Evolutionary conservation across 2,329 filamentous ascomycete genomes (phyloP).

Genomic region (Fusarium bulbicola): DNA sequence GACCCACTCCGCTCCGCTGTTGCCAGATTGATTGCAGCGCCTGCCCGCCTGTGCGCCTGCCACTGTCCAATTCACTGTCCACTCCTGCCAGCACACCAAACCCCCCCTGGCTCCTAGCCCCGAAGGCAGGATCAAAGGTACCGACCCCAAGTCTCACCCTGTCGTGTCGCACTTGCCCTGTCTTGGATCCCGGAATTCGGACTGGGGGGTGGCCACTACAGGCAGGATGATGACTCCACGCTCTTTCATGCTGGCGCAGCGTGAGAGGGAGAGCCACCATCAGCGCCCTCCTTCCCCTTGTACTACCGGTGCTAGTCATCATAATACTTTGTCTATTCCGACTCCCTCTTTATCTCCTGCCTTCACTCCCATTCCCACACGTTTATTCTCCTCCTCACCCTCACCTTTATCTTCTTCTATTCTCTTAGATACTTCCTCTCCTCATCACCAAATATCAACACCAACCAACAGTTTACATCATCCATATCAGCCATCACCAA

Average conservation of each 20-base stretch:
- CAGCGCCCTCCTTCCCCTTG: constrained; percentile 32
- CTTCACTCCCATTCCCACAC: constrained; percentile 25
- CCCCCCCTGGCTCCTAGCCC: constrained; percentile 3
- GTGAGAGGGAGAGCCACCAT: constrained; percentile 30
- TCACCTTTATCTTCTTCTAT: constrained; percentile 13
- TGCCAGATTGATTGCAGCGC: constrained; percentile 33
- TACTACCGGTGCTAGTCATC: constrained; percentile 31
- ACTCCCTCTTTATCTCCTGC: constrained; percentile 34
- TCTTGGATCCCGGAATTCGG: constrained; percentile 29
- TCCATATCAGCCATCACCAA: constrained; percentile 7
- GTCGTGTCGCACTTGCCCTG: constrained; percentile 30
- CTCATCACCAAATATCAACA: constrained; percentile 4
- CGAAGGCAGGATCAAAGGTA: constrained; percentile 23
- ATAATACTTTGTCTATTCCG: constrained; percentile 35
- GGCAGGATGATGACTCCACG: constrained; percentile 42
- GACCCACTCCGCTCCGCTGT: constrained; percentile 34
- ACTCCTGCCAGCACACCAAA: constrained; percentile 32
- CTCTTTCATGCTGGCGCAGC: constrained; percentile 42
- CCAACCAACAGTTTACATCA: constrained; percentile 8
- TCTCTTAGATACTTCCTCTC: constrained; percentile 26
- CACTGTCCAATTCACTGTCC: background rate
- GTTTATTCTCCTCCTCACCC: constrained; percentile 20
- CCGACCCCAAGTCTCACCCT: constrained; percentile 28
- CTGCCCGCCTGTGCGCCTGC: background rate
- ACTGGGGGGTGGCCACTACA: constrained; percentile 32